Evolutionary conservation across 2,329 filamentous ascomycete species (phyloP).

Genomic region (Colletotrichum sansevieriae): DNA sequence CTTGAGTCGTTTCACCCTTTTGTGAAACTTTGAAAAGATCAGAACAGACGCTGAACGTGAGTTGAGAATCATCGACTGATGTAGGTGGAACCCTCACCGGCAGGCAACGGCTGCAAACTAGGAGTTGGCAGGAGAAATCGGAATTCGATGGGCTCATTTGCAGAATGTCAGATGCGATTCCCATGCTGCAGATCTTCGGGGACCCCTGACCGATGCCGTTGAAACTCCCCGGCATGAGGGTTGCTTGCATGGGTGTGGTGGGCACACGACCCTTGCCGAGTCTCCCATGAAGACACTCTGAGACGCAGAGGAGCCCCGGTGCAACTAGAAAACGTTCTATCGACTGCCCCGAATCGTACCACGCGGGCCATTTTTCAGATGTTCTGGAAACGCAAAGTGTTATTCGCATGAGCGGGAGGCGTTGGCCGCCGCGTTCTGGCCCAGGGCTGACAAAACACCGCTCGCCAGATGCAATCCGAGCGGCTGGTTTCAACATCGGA

Average conservation of each 20-base stretch:
- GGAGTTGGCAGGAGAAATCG: conserved; percentile 2
- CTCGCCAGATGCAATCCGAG: conserved; percentile 29
- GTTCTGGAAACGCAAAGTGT: conserved; percentile 29
- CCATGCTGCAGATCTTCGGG: conserved; percentile 21
- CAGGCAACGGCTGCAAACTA: conserved; percentile 4
- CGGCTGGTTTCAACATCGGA: conserved; percentile 39
- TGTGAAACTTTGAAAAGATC: conserved; percentile 21
- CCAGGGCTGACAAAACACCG: conserved; percentile 25
- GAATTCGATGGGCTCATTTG: conserved; percentile 14
- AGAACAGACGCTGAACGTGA: conserved; percentile 20
- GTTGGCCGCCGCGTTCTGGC: conserved; percentile 22
- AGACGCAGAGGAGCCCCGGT: conserved; percentile 31
- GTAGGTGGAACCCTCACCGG: conserved; percentile 18
- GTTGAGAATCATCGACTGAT: conserved; percentile 34
- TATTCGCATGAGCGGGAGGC: conserved; percentile 24
- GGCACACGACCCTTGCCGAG: conserved; percentile 34
- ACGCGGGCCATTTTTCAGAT: conserved; percentile 31
- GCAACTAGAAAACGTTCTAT: conserved; percentile 37
- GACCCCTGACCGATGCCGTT: conserved; percentile 24
- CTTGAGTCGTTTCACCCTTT: conserved; percentile 29
- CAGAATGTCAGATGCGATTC: conserved; percentile 18
- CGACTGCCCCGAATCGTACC: conserved; percentile 34
- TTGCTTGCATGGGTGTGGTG: conserved; percentile 23
- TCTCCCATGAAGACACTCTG: conserved; percentile 30
- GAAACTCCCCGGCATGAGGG: conserved; percentile 33